Conservation (phyloP, 371 early-diverging fungal genomes). For the Mortierella sp. region DNA sequence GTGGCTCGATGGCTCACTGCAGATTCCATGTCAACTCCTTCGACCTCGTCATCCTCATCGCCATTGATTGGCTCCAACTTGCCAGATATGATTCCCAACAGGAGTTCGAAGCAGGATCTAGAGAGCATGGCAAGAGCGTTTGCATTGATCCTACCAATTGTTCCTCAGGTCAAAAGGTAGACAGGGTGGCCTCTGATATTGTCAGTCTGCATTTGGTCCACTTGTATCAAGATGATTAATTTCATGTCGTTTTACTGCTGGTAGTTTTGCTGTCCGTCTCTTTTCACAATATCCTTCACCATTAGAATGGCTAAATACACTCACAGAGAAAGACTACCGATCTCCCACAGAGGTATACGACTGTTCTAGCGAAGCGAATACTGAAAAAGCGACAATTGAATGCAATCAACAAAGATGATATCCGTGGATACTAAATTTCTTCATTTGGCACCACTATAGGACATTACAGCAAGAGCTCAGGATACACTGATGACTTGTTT, state of each 20-base stretch:
- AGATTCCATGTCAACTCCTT: constrained; percentile 27
- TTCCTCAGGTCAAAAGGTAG: constrained; percentile 83
- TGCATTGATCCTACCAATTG: constrained; percentile 73
- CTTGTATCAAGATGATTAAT: neutral
- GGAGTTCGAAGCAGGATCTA: constrained; percentile 51
- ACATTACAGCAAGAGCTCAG: constrained; percentile 56
- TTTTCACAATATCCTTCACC: constrained; percentile 68
- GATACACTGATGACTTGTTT: constrained; percentile 70
- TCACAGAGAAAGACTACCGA: constrained; percentile 41
- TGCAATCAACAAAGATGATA: no score
- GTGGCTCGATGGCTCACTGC: constrained; percentile 81
- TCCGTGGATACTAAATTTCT: neutral
- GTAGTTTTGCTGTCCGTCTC: constrained; percentile 72
- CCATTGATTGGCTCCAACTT: constrained; percentile 55
- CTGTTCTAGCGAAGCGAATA: no score
- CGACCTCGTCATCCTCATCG: constrained; percentile 42
- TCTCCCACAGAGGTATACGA: constrained; percentile 34
- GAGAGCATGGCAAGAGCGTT: constrained; percentile 70
- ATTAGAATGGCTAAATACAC: constrained; percentile 63
- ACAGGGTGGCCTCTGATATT: neutral
- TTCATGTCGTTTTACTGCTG: neutral
- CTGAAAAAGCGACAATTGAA: no score
- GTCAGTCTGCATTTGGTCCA: neutral
- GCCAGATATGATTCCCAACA: constrained; percentile 54
- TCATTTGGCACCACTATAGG: constrained; percentile 11